Conservation (phyloP, 306 rosid species). For the Acacia confusa region DNA sequence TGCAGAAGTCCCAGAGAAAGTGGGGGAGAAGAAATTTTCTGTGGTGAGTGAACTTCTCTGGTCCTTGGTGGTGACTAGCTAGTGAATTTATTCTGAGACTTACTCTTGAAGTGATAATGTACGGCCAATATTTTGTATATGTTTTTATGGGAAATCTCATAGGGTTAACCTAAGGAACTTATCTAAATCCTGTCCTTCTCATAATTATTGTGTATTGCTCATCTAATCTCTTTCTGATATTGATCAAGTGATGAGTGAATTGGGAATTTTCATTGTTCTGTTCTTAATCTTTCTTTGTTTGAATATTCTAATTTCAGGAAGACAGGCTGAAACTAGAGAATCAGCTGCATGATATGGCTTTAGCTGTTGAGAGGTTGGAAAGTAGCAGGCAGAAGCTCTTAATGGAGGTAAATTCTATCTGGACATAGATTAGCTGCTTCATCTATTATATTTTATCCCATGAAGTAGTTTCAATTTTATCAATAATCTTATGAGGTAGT, state of each 20-base stretch:
- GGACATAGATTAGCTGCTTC: constrained; percentile 21
- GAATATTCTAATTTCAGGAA: constrained; percentile 53
- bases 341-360: constrained; percentile 93
- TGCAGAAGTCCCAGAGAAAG: constrained; percentile 71
- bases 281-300: background rate
- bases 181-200: background rate
- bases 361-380: constrained; percentile 87
- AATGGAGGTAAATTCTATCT: constrained; percentile 56
- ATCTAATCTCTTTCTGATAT: constrained; percentile 22
- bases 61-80: constrained; percentile 16
- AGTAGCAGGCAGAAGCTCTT: constrained; percentile 93
- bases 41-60: constrained; percentile 52
- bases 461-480: background rate
- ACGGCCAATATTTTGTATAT: constrained; percentile 3
- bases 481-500: background rate
- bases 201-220: constrained; percentile 26
- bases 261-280: constrained; percentile 4
- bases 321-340: constrained; percentile 85
- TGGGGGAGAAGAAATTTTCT: constrained; percentile 55
- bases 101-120: constrained; percentile 10
- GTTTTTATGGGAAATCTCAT: background rate
- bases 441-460: constrained; percentile 27
- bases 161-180: background rate
- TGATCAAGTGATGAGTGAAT: background rate
- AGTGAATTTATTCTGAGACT: background rate